Conservation (phyloP, 2,329 filamentous ascomycete species). For the Sclerotinia glacialis region DNA sequence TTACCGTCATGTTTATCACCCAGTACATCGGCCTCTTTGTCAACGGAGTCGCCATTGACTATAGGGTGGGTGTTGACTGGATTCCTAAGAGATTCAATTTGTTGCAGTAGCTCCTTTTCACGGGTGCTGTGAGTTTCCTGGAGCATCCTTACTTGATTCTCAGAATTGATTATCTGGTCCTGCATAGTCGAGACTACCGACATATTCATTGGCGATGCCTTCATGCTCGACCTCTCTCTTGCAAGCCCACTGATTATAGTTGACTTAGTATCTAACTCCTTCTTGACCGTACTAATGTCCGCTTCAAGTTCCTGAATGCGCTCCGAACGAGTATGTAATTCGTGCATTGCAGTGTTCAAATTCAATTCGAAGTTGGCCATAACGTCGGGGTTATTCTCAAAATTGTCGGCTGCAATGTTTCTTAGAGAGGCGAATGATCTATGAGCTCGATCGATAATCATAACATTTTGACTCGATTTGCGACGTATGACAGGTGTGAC, state of each 20-base stretch:
- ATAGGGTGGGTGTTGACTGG: conserved; percentile 28
- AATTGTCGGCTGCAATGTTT: conserved; percentile 82
- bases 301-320: conserved; percentile 86
- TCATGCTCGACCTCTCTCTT: conserved; percentile 86
- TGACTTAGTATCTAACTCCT: conserved; percentile 96
- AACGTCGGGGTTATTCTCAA: conserved; percentile 75
- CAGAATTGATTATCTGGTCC: conserved; percentile 83
- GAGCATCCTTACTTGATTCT: conserved; percentile 72
- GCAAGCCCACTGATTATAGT: conserved; percentile 93
- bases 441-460: conserved; percentile 85
- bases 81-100: conserved; percentile 65
- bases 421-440: conserved; percentile 86
- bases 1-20: conserved; percentile 38
- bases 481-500: conserved; percentile 80
- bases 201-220: conserved; percentile 82
- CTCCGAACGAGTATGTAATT: conserved; percentile 82
- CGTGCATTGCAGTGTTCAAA: conserved; percentile 87
- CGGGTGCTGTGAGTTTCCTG: conserved; percentile 69
- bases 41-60: conserved; percentile 18
- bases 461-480: conserved; percentile 87
- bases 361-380: conserved; percentile 93
- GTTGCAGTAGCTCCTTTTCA: conserved; percentile 69
- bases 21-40: conserved; percentile 26
- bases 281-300: conserved; percentile 78
- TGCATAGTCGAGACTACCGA: conserved; percentile 83